Evolutionary conservation across 208 protist species (phyloP).

Genomic region (Trypanosoma melophagium): DNA sequence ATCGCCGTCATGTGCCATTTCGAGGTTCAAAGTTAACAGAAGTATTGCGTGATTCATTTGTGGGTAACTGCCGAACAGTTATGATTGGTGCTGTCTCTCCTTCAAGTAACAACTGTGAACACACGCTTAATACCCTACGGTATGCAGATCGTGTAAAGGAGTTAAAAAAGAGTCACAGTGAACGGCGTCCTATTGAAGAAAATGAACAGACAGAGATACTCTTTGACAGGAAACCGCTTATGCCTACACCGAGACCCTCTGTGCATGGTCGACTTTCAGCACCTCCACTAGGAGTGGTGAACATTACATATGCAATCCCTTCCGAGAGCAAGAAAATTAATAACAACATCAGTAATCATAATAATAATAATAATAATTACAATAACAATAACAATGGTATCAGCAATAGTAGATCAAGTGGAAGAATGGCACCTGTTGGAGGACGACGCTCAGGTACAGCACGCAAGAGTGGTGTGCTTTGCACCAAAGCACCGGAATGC

Average conservation of each 20-base stretch:
- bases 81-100: constrained; percentile 96
- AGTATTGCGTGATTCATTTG: constrained; percentile 95
- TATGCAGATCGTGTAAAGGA: constrained; percentile 92
- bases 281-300: constrained; percentile 7
- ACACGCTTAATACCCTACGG: constrained; percentile 97
- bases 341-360: too few relatives aligned
- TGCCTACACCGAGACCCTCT: constrained; percentile 13
- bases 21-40: constrained; percentile 95
- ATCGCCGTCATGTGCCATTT: constrained; percentile 94
- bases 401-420: background rate
- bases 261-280: constrained; percentile 9
- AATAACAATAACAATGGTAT: constrained; percentile 4
- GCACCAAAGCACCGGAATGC: background rate
- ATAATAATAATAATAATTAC: constrained; percentile 1
- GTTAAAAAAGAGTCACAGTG: constrained; percentile 68
- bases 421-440: background rate
- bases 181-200: constrained; percentile 34
- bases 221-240: constrained; percentile 15
- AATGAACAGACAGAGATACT: constrained; percentile 22
- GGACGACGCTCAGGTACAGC: constrained; percentile 16
- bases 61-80: constrained; percentile 93
- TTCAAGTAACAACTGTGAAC: constrained; percentile 83
- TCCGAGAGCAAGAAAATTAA: too few relatives aligned
- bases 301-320: background rate
- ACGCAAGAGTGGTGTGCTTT: constrained; percentile 16